These are phyloP conservation scores for Clitopilus hobsonii DNA, from an alignment of 768 basidiomycete species.

Conservation along the genomic window DNA sequence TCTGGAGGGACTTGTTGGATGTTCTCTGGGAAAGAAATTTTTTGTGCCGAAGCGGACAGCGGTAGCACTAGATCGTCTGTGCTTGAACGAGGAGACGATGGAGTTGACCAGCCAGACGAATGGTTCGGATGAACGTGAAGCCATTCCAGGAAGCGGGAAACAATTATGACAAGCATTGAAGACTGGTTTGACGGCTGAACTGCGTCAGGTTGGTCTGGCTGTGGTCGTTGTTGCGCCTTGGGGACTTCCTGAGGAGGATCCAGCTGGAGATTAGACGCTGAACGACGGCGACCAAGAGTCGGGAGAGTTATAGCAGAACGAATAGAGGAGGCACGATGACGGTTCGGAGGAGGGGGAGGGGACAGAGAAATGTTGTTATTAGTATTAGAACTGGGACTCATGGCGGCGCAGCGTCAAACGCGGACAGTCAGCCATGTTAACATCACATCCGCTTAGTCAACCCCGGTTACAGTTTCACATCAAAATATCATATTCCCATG, in stretches of 20 bases:
- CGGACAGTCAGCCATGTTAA: conserved; percentile 8
- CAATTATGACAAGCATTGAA: conserved; percentile 48
- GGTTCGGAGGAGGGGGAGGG: conserved; percentile 1
- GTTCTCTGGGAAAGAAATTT: conserved; percentile 38
- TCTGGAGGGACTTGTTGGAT: conserved; percentile 26
- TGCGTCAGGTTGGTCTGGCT: not conserved
- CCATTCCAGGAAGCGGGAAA: conserved; percentile 48
- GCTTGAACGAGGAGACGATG: conserved; percentile 39
- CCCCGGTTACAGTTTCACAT: not conserved
- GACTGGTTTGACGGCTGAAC: conserved; percentile 15
- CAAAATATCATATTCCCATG: not conserved
- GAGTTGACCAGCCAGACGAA: conserved; percentile 35
- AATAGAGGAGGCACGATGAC: conserved; percentile 51
- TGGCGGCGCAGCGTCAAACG: conserved; percentile 1
- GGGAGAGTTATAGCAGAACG: conserved; percentile 45
- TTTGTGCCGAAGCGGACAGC: conserved; percentile 39
- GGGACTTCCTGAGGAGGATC: conserved; percentile 15
- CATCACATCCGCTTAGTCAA: conserved; percentile 2
- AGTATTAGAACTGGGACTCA: conserved; percentile 5
- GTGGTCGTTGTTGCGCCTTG: not conserved
- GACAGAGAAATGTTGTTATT: conserved; percentile 1
- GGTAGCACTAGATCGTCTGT: conserved; percentile 48
- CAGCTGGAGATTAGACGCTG: conserved; percentile 38
- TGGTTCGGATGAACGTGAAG: conserved; percentile 42
- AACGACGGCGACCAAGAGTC: conserved; percentile 53